These are phyloP conservation scores for Xylaria venustula DNA, from an alignment of 495 filamentous ascomycete genomes.

Conservation along the genomic window DNA sequence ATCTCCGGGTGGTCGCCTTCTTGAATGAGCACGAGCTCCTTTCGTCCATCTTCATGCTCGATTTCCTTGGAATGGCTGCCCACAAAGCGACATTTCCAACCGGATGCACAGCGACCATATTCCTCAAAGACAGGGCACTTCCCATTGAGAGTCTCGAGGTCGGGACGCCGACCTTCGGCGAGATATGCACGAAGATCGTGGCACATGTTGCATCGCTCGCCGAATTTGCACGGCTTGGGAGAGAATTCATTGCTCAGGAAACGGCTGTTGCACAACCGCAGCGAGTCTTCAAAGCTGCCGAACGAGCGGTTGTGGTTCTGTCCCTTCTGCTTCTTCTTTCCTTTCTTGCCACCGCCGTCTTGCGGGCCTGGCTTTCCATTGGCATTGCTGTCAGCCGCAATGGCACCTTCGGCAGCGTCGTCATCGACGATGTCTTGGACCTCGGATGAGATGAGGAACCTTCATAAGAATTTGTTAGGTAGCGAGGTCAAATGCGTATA, in stretches of 20 bases:
- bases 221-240: constrained; percentile 68
- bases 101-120: constrained; percentile 70
- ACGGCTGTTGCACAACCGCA: constrained; percentile 73
- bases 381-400: constrained; percentile 45
- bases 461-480: constrained; percentile 32
- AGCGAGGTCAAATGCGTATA: not conserved
- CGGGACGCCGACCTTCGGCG: constrained; percentile 73
- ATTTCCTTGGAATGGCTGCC: constrained; percentile 77
- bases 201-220: constrained; percentile 71
- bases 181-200: constrained; percentile 86
- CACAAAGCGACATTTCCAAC: constrained; percentile 92
- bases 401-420: constrained; percentile 64
- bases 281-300: constrained; percentile 72
- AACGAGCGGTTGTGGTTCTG: constrained; percentile 89
- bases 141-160: constrained; percentile 70
- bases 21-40: constrained; percentile 71
- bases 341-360: constrained; percentile 41
- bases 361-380: constrained; percentile 29
- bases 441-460: constrained; percentile 55
- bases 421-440: constrained; percentile 50
- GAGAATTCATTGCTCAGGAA: constrained; percentile 70
- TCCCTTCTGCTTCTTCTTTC: constrained; percentile 69
- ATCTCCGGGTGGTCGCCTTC: constrained; percentile 26
- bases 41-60: constrained; percentile 69
- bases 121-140: constrained; percentile 78